Percentiles rank a stretch among this genome's conserved stretches.
These are phyloP conservation scores for Phytophthora brassicae DNA, from an alignment of 352 stramenopile genomes.

Conservation along the genomic window DNA sequence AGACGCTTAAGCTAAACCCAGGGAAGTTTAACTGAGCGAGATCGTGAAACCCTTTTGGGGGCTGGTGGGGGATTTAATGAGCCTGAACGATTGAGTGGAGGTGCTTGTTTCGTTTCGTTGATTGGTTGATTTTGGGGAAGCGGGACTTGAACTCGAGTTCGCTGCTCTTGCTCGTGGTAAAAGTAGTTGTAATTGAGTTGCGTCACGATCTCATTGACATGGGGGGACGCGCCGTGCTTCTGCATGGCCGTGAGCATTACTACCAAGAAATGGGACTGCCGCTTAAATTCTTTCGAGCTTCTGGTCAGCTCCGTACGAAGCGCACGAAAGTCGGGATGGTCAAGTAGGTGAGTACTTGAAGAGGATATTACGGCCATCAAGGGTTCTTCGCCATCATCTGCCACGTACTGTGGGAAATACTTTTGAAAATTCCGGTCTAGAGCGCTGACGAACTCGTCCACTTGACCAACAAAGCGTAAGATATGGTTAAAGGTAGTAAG, in stretches of 20 bases:
- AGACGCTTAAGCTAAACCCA: not conserved
- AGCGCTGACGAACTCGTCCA: constrained; percentile 51
- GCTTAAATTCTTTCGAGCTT: constrained; percentile 56
- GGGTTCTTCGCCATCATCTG: not conserved
- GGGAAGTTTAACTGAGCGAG: constrained; percentile 6
- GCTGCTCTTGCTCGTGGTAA: constrained; percentile 46
- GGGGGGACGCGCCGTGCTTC: constrained; percentile 64
- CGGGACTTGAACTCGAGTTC: constrained; percentile 3
- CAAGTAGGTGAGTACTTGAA: constrained; percentile 12
- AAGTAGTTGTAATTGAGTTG: constrained; percentile 83
- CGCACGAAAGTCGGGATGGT: constrained; percentile 25
- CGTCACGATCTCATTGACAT: constrained; percentile 67
- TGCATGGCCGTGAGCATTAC: constrained; percentile 75
- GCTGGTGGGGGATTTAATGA: constrained; percentile 16
- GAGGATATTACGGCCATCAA: no score
- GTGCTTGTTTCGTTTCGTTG: not conserved
- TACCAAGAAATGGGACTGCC: constrained; percentile 66
- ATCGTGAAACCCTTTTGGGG: constrained; percentile 19
- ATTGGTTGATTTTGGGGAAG: constrained; percentile 1
- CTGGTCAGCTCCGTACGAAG: constrained; percentile 41
- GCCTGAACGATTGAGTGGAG: constrained; percentile 16
- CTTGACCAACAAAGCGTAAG: constrained; percentile 55
- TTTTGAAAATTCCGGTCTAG: constrained; percentile 48
- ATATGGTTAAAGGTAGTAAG: constrained; percentile 76
- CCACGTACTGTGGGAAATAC: constrained; percentile 33